A percentile compares a stretch with the other conserved stretches of the same genome.
Conservation (phyloP, 495 filamentous ascomycete genomes). For the Penicillium daleae region DNA sequence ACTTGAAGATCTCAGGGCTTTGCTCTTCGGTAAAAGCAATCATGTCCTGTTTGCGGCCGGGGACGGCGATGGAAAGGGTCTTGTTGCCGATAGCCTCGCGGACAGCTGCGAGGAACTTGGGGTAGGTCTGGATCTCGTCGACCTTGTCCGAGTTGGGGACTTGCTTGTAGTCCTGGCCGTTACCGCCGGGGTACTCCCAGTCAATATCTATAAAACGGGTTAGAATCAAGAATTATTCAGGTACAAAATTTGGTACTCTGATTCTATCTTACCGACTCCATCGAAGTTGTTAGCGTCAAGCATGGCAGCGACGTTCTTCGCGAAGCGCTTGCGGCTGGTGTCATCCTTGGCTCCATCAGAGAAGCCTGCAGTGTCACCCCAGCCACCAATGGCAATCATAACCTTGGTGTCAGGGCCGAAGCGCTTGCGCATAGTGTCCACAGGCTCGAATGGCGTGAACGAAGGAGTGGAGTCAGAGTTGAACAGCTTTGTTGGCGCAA, state of each 20-base stretch:
- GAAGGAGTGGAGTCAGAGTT: slow-evolving; percentile 51
- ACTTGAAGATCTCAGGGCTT: slow-evolving; percentile 63
- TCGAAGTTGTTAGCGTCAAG: slow-evolving; percentile 64
- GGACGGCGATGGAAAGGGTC: slow-evolving; percentile 71
- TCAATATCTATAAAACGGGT: slow-evolving; percentile 63
- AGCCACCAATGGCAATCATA: slow-evolving; percentile 74
- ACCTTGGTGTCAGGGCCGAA: slow-evolving; percentile 64
- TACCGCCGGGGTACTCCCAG: slow-evolving; percentile 83
- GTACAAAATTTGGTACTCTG: too few relatives aligned
- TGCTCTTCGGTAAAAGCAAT: slow-evolving; percentile 69
- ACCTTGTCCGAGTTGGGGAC: slow-evolving; percentile 63
- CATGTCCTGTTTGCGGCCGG: slow-evolving; percentile 70
- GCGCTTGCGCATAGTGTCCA: slow-evolving; percentile 57
- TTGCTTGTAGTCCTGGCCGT: slow-evolving; percentile 75
- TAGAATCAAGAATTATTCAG: slow-evolving; percentile 3
- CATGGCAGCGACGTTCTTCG: slow-evolving; percentile 66
- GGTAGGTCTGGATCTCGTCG: slow-evolving; percentile 67
- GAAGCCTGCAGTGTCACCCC: slow-evolving; percentile 71
- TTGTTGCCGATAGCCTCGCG: slow-evolving; percentile 64
- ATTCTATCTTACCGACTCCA: slow-evolving; percentile 45
- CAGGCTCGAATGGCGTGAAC: slow-evolving; percentile 63
- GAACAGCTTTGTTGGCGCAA: slow-evolving; percentile 65
- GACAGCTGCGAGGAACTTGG: slow-evolving; percentile 62
- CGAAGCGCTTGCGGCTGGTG: slow-evolving; percentile 57
- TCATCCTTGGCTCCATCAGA: slow-evolving; percentile 58